phyloP scores from a whole-genome alignment of 257 asterid species.

The Datura wrightii region DNA sequence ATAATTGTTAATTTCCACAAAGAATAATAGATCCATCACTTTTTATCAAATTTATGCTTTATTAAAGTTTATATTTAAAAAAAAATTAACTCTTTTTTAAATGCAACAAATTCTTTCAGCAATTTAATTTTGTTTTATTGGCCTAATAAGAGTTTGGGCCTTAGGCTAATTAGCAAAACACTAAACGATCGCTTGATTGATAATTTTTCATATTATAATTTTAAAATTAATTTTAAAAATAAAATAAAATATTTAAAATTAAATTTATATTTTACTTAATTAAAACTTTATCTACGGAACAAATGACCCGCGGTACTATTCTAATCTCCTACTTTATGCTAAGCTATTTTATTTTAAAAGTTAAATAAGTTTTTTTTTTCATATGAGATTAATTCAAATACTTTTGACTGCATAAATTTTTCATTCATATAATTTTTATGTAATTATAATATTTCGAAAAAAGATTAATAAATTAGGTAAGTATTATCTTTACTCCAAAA shows the following conservation, averaged over 20 bases:
- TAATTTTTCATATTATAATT: no score
- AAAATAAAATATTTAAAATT: no score
- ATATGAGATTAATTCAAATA: background rate
- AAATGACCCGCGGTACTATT: background rate
- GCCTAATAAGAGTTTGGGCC: background rate
- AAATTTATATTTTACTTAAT: no score
- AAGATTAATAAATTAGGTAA: background rate
- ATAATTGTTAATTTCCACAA: background rate
- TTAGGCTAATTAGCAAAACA: no score
- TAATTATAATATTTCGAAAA: background rate
- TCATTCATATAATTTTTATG: background rate
- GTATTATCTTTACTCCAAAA: background rate
- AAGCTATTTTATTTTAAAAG: background rate
- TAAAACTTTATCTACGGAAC: no score
- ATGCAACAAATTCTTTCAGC: background rate
- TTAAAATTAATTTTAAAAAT: no score
- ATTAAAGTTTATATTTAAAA: no score
- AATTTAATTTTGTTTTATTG: background rate
- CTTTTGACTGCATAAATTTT: background rate
- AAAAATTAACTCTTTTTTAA: no score
- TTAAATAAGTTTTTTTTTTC: background rate
- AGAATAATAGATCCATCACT: background rate
- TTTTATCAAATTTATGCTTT: no score
- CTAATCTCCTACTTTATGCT: background rate
- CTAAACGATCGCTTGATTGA: no score